phyloP scores from a whole-genome alignment of 345 rosid genomes.

The Camelina laxa region DNA sequence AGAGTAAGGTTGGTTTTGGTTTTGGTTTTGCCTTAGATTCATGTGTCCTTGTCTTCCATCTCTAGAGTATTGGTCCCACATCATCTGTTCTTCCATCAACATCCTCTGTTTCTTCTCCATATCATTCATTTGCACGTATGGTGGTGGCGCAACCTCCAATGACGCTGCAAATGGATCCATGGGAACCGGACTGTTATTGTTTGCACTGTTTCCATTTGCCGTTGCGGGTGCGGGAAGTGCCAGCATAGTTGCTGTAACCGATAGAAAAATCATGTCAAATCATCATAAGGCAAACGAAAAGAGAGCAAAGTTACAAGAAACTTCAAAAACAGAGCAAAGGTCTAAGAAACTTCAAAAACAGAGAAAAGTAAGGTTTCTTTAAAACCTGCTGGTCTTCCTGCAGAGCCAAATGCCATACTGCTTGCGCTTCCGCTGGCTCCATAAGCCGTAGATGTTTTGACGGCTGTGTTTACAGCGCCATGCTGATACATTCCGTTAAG shows the following conservation, averaged over 20 bases:
- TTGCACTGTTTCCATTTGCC: conserved; percentile 43
- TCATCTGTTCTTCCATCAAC: conserved; percentile 67
- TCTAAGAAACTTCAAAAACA: not conserved
- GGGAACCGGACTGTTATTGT: conserved; percentile 19
- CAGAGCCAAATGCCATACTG: conserved; percentile 59
- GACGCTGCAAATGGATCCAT: conserved; percentile 76
- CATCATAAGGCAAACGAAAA: conserved; percentile 5
- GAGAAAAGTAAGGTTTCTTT: not conserved
- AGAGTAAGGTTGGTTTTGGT: conserved; percentile 39
- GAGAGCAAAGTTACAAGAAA: not conserved
- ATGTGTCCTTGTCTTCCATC: conserved; percentile 66
- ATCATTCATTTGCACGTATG: conserved; percentile 73
- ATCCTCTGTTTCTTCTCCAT: conserved; percentile 75
- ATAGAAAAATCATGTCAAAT: conserved; percentile 8
- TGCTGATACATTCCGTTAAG: conserved; percentile 53
- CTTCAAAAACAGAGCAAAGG: not conserved
- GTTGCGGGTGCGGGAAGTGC: conserved; percentile 59
- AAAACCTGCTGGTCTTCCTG: conserved; percentile 60
- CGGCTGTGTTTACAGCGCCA: conserved; percentile 36
- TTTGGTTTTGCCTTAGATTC: conserved; percentile 39
- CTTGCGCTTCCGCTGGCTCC: conserved; percentile 66
- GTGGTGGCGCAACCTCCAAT: conserved; percentile 61
- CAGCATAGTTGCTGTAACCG: conserved; percentile 46
- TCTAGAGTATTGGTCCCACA: conserved; percentile 68
- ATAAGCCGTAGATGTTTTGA: conserved; percentile 34